These are phyloP conservation scores for Penicillium salamii DNA, from an alignment of 495 filamentous ascomycete species.

Conservation along the genomic window DNA sequence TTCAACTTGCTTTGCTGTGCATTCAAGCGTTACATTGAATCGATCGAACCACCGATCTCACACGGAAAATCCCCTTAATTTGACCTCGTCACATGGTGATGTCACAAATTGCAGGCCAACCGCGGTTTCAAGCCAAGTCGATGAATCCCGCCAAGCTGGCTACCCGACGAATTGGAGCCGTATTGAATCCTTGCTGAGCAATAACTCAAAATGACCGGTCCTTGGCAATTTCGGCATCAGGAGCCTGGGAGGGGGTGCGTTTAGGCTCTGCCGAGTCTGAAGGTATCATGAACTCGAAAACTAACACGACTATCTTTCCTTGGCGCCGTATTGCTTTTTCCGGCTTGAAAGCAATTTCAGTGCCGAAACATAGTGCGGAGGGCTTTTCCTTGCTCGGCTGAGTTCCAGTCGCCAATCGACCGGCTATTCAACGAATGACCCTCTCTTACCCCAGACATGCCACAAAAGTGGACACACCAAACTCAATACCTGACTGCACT, in stretches of 20 bases:
- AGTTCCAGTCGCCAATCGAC: not conserved
- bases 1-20: not conserved
- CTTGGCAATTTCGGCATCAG: not conserved
- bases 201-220: not conserved
- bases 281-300: not conserved
- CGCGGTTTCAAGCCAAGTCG: not conserved
- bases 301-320: not conserved
- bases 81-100: not conserved
- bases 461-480: too few relatives aligned
- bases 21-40: not conserved
- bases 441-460: too few relatives aligned
- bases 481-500: too few relatives aligned
- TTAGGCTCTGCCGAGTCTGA: not conserved
- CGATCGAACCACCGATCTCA: too few relatives aligned
- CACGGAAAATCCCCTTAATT: not conserved
- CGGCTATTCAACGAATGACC: not conserved
- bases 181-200: not conserved
- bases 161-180: not conserved
- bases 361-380: not conserved
- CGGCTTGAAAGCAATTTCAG: not conserved
- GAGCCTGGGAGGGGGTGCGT: not conserved
- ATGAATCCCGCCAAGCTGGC: not conserved
- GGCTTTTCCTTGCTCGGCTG: too few relatives aligned
- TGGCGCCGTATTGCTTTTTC: conserved; percentile 4
- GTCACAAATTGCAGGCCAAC: not conserved